A percentile compares a stretch with the other conserved stretches of the same genome.
phyloP scores from a whole-genome alignment of 768 basidiomycete species.

The Suillus americanus region DNA sequence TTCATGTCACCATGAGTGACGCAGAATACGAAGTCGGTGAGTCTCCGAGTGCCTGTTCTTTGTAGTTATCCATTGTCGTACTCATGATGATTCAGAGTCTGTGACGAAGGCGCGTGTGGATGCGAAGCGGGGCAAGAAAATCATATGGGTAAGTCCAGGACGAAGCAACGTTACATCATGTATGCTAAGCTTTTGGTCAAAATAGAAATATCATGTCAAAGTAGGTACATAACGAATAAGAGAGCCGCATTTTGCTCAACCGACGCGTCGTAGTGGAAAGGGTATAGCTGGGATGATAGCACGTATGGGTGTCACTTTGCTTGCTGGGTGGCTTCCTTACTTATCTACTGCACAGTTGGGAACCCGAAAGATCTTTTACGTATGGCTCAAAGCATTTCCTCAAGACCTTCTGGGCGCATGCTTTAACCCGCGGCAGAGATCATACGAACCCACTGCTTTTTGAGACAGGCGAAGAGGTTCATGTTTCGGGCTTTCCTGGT shows the following conservation, averaged over 20 bases:
- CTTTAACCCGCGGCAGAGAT: slow-evolving; percentile 42
- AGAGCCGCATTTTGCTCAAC: slow-evolving; percentile 6
- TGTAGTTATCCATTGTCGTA: slow-evolving; percentile 5
- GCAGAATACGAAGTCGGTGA: slow-evolving; percentile 70
- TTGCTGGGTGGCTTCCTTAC: slow-evolving; percentile 1
- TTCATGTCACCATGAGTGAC: slow-evolving; percentile 32
- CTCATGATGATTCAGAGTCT: slow-evolving; percentile 40
- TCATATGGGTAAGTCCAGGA: slow-evolving; percentile 46
- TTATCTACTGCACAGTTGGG: slow-evolving; percentile 53
- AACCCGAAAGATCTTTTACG: slow-evolving; percentile 59
- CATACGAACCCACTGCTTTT: slow-evolving; percentile 48
- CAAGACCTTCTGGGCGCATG: slow-evolving; percentile 37
- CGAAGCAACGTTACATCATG: not conserved
- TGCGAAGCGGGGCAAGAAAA: slow-evolving; percentile 42
- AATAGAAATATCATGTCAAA: slow-evolving; percentile 58
- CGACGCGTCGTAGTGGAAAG: slow-evolving; percentile 53
- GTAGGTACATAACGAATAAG: slow-evolving; percentile 34
- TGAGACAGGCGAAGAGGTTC: slow-evolving; percentile 51
- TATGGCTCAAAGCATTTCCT: slow-evolving; percentile 55
- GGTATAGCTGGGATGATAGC: slow-evolving; percentile 51
- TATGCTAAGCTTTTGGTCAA: not conserved
- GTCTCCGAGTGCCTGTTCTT: slow-evolving; percentile 21
- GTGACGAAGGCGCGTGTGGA: slow-evolving; percentile 53
- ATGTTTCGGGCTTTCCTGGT: slow-evolving; percentile 63
- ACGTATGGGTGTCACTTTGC: slow-evolving; percentile 45